These are phyloP conservation scores for Zelonia costaricensis DNA, from an alignment of 208 protist genomes.

Conservation along the genomic window DNA sequence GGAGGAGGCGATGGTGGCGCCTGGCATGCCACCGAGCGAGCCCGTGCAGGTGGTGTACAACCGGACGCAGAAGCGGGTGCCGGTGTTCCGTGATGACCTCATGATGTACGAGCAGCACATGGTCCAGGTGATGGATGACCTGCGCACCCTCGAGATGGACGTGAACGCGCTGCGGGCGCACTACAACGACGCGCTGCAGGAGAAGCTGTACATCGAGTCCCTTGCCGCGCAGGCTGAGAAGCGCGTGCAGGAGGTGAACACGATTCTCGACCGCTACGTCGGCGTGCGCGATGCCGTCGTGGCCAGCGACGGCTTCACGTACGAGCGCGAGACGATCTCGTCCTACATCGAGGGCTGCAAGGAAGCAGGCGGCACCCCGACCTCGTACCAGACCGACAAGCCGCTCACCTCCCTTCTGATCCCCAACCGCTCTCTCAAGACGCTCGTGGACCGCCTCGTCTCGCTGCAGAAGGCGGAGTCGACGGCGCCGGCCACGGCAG, in stretches of 20 bases:
- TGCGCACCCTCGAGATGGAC: slow-evolving; percentile 39
- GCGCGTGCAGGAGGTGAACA: slow-evolving; percentile 47
- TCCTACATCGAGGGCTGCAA: slow-evolving; percentile 69
- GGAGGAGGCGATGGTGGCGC: slow-evolving; percentile 32
- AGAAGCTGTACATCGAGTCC: slow-evolving; percentile 51
- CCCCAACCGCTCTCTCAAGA: slow-evolving; percentile 83
- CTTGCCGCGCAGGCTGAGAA: slow-evolving; percentile 52
- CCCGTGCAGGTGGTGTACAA: slow-evolving; percentile 46
- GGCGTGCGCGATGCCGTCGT: slow-evolving; percentile 87
- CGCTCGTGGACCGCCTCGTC: slow-evolving; percentile 68
- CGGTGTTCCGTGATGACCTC: slow-evolving; percentile 37
- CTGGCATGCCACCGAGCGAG: slow-evolving; percentile 22
- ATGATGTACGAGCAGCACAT: slow-evolving; percentile 54
- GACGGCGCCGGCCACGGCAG: slow-evolving; percentile 3
- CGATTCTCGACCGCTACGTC: slow-evolving; percentile 67
- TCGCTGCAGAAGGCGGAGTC: slow-evolving; percentile 29
- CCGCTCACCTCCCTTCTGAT: slow-evolving; percentile 67
- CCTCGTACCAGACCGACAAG: slow-evolving; percentile 72
- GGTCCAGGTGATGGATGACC: slow-evolving; percentile 38
- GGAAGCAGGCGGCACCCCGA: slow-evolving; percentile 47
- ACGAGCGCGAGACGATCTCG: slow-evolving; percentile 84
- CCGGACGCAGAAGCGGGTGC: slow-evolving; percentile 37
- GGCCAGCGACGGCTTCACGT: slow-evolving; percentile 91
- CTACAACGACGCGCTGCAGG: slow-evolving; percentile 63
- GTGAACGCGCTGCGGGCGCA: slow-evolving; percentile 50